Conservation (phyloP, 2,329 filamentous ascomycete species). For the Colletotrichum cordylinicola region DNA sequence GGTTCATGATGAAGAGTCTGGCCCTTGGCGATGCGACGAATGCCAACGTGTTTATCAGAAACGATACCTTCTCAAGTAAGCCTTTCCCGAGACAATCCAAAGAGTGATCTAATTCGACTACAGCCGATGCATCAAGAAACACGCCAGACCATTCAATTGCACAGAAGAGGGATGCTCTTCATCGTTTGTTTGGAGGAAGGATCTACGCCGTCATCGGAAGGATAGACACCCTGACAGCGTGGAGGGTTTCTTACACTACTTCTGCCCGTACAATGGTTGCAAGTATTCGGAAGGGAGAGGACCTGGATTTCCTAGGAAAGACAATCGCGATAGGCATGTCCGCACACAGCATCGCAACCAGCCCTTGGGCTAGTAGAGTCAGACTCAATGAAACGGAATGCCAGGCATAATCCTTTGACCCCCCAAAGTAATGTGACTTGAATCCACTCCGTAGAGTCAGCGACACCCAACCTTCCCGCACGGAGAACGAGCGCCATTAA, state of each 20-base stretch:
- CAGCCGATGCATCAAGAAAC: not conserved
- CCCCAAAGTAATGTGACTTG: not conserved
- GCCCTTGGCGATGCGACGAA: not conserved
- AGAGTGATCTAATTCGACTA: not conserved
- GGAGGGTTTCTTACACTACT: not conserved
- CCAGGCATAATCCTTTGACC: not conserved
- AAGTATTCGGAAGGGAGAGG: not conserved
- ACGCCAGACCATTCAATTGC: slow-evolving; percentile 2
- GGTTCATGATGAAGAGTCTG: not conserved
- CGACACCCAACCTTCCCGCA: not conserved
- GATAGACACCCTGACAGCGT: not conserved
- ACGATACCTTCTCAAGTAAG: not conserved
- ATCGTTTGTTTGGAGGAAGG: slow-evolving; percentile 9
- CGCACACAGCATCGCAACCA: not conserved
- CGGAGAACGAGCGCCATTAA: not conserved
- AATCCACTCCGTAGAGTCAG: not conserved
- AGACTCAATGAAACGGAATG: not conserved
- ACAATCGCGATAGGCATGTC: not conserved
- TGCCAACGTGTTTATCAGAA: not conserved
- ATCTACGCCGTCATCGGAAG: slow-evolving; percentile 1
- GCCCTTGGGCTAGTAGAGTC: not conserved
- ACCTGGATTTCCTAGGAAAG: not conserved
- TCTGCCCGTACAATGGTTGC: slow-evolving; percentile 4
- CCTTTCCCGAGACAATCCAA: not conserved
- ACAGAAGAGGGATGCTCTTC: not conserved